These are phyloP conservation scores for Backusella psychrophila DNA, from an alignment of 192 early-diverging fungal species.

Conservation along the genomic window DNA sequence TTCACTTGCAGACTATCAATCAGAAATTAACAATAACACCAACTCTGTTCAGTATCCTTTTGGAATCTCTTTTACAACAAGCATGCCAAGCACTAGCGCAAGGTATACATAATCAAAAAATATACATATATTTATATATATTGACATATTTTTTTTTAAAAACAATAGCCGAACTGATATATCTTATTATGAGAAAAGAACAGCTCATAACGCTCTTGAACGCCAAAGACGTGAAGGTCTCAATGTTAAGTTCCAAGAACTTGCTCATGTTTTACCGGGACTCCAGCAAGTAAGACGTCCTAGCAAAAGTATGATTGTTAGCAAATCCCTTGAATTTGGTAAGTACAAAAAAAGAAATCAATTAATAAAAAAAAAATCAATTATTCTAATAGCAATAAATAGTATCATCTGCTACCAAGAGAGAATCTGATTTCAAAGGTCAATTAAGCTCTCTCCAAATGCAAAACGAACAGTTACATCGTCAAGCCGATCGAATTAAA, in stretches of 20 bases:
- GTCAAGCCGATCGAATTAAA: slow-evolving; percentile 5
- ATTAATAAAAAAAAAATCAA: background rate
- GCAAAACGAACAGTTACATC: slow-evolving; percentile 5
- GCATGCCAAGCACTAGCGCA: background rate
- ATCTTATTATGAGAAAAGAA: slow-evolving; percentile 54
- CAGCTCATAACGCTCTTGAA: slow-evolving; percentile 81
- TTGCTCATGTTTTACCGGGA: slow-evolving; percentile 75
- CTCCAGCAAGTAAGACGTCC: slow-evolving; percentile 70
- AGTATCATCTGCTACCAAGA: slow-evolving; percentile 12
- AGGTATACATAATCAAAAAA: background rate
- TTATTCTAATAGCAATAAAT: background rate
- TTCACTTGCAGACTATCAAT: background rate
- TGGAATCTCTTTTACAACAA: background rate
- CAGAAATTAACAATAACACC: background rate
- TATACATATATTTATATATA: background rate
- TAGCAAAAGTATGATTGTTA: slow-evolving; percentile 77
- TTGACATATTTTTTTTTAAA: background rate
- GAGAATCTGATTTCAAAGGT: slow-evolving; percentile 6
- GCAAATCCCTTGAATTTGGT: slow-evolving; percentile 75
- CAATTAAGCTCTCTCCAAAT: slow-evolving; percentile 4
- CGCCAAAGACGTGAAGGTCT: slow-evolving; percentile 77
- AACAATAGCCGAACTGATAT: background rate
- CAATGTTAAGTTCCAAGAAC: slow-evolving; percentile 78
- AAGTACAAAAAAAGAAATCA: slow-evolving; percentile 17
- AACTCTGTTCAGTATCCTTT: background rate